Evolutionary conservation across 768 basidiomycete genomes (phyloP).

Genomic region (Phanerochaete carnosa): DNA sequence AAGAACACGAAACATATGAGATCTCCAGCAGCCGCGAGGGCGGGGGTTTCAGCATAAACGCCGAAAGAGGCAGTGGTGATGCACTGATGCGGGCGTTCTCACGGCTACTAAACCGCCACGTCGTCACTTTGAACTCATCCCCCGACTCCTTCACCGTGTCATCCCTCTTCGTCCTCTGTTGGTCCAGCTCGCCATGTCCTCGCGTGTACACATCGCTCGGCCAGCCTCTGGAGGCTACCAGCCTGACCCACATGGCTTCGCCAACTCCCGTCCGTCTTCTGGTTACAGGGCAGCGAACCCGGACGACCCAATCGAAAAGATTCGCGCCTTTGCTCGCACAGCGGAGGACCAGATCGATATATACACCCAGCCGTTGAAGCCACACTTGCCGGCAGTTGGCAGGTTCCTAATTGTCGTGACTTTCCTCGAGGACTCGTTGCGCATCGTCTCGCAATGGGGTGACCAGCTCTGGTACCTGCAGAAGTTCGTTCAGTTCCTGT

Average conservation of each 20-base stretch:
- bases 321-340: constrained; percentile 65
- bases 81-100: constrained; percentile 23
- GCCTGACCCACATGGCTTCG: constrained; percentile 76
- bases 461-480: constrained; percentile 99
- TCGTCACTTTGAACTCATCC: constrained; percentile 17
- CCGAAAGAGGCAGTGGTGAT: constrained; percentile 11
- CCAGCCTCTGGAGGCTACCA: constrained; percentile 51
- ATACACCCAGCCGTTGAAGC: constrained; percentile 89
- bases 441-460: constrained; percentile 91
- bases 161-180: constrained; percentile 12
- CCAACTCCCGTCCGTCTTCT: constrained; percentile 62
- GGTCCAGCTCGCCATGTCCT: constrained; percentile 51
- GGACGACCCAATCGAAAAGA: constrained; percentile 77
- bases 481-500: constrained; percentile 53
- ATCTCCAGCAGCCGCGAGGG: neutral
- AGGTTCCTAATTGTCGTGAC: constrained; percentile 98
- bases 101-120: constrained; percentile 26
- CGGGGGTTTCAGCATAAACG: constrained; percentile 5
- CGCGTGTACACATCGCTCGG: constrained; percentile 80
- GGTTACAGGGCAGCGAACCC: constrained; percentile 81
- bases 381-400: constrained; percentile 91
- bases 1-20: neutral
- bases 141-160: constrained; percentile 9
- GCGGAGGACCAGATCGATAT: constrained; percentile 93
- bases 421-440: constrained; percentile 93